These are phyloP conservation scores for Trichoderma harzianum DNA, from an alignment of 2,329 filamentous ascomycete genomes.

Conservation along the genomic window DNA sequence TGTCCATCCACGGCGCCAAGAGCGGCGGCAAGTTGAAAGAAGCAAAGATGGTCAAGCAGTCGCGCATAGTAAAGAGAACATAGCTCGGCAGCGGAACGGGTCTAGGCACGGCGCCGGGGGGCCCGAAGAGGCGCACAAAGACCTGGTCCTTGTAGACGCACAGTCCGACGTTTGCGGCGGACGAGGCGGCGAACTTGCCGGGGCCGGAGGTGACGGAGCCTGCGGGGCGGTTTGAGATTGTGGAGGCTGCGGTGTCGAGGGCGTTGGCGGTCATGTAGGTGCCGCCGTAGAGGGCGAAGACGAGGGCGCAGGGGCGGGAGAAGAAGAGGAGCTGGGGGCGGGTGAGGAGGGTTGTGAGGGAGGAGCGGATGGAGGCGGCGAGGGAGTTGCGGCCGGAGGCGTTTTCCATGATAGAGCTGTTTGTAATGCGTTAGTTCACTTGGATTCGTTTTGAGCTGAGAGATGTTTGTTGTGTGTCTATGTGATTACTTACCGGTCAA, in stretches of 20 bases:
- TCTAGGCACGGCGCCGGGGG: slow-evolving; percentile 47
- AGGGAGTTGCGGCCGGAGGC: slow-evolving; percentile 66
- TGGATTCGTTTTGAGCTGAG: background rate
- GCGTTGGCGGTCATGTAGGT: slow-evolving; percentile 88
- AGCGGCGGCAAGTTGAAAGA: slow-evolving; percentile 85
- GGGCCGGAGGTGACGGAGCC: slow-evolving; percentile 67
- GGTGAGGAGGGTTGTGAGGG: slow-evolving; percentile 53
- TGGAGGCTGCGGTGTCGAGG: slow-evolving; percentile 76
- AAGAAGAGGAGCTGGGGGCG: slow-evolving; percentile 60
- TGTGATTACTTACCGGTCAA: slow-evolving; percentile 64
- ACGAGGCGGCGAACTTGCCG: slow-evolving; percentile 77
- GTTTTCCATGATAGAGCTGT: slow-evolving; percentile 75
- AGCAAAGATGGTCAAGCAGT: slow-evolving; percentile 86
- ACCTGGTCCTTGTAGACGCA: slow-evolving; percentile 88
- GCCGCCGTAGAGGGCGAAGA: slow-evolving; percentile 75
- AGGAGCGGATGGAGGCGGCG: slow-evolving; percentile 55
- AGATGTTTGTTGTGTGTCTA: background rate
- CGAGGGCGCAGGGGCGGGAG: slow-evolving; percentile 65
- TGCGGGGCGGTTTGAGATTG: slow-evolving; percentile 54
- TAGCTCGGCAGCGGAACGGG: slow-evolving; percentile 69
- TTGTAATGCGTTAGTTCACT: background rate
- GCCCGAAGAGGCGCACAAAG: slow-evolving; percentile 80
- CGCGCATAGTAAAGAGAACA: slow-evolving; percentile 73
- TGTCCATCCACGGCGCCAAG: slow-evolving; percentile 65
- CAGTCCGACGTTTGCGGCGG: slow-evolving; percentile 76